Conservation (phyloP, 2,329 filamentous ascomycete species). For the Tetracladium maxilliforme region DNA sequence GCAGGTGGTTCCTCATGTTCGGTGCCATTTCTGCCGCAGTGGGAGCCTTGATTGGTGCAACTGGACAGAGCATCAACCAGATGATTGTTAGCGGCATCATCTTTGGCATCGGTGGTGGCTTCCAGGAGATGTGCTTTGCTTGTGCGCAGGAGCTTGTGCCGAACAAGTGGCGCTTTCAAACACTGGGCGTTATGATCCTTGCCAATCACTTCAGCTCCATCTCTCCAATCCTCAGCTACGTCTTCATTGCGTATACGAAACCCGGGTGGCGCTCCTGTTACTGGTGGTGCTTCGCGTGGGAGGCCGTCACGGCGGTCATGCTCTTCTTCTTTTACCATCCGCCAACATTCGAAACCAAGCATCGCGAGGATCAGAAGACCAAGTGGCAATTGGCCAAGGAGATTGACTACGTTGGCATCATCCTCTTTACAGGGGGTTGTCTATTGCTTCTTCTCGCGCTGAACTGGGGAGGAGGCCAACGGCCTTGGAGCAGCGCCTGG, state of each 20-base stretch:
- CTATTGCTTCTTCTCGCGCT: conserved; percentile 14
- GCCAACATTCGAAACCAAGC: conserved; percentile 14
- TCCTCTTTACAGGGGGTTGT: conserved; percentile 14
- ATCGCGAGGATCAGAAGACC: conserved; percentile 11
- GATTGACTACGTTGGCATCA: conserved; percentile 10
- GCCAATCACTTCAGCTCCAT: conserved; percentile 17
- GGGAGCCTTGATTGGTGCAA: conserved; percentile 12
- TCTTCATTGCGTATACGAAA: conserved; percentile 14
- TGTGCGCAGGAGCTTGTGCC: conserved; percentile 14
- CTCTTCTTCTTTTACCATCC: conserved; percentile 16
- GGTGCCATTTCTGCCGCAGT: conserved; percentile 9
- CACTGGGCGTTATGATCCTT: conserved; percentile 15
- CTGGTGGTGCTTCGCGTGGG: conserved; percentile 17
- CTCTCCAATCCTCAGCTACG: conserved; percentile 15
- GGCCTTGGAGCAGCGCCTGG: conserved; percentile 20
- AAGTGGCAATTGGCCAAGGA: conserved; percentile 8
- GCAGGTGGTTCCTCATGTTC: no score
- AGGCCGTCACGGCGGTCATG: conserved; percentile 10
- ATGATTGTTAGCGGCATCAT: conserved; percentile 12
- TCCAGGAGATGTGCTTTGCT: conserved; percentile 13
- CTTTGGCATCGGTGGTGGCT: conserved; percentile 11
- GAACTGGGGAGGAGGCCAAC: conserved; percentile 13
- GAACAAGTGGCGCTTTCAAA: conserved; percentile 13
- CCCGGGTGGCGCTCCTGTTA: conserved; percentile 16
- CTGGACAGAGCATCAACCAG: conserved; percentile 10